Conservation (phyloP, 371 early-diverging fungal genomes). For the Haplosporangium sp. region DNA sequence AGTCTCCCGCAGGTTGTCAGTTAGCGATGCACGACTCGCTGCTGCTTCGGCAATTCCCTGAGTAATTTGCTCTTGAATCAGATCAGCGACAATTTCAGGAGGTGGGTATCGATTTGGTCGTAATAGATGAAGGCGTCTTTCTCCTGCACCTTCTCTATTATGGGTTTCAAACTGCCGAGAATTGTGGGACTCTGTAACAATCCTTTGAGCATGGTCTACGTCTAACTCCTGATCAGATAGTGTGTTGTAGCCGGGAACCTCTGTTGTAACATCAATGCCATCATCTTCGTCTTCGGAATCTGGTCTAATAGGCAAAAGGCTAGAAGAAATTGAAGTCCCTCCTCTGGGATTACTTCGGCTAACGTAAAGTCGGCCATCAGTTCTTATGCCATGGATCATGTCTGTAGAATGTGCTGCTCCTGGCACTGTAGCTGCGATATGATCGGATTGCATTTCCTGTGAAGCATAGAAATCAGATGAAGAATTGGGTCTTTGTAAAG, state of each 20-base stretch:
- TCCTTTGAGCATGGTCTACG: not conserved
- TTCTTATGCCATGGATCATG: not conserved
- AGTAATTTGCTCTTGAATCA: slow-evolving; percentile 16
- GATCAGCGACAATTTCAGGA: slow-evolving; percentile 16
- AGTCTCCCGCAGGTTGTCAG: not conserved
- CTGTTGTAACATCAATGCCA: not conserved
- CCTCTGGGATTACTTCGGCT: slow-evolving; percentile 27
- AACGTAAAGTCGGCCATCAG: not conserved
- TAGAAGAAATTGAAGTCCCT: slow-evolving; percentile 52
- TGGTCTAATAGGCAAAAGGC: slow-evolving; percentile 47
- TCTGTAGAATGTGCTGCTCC: not conserved
- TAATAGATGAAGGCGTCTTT: slow-evolving; percentile 14
- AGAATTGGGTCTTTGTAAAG: not conserved
- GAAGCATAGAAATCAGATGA: not conserved
- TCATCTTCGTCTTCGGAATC: slow-evolving; percentile 49
- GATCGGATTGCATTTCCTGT: not conserved
- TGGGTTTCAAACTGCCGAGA: slow-evolving; percentile 8
- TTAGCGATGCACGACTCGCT: not conserved
- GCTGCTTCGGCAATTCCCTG: slow-evolving; percentile 21
- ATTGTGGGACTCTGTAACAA: not conserved
- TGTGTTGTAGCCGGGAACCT: not conserved
- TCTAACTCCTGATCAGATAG: not conserved
- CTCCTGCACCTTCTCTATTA: slow-evolving; percentile 9
- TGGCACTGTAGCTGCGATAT: not conserved
- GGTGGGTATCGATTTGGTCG: slow-evolving; percentile 23